Conservation (phyloP, 345 rosid genomes). For the Carallia brachiata region DNA sequence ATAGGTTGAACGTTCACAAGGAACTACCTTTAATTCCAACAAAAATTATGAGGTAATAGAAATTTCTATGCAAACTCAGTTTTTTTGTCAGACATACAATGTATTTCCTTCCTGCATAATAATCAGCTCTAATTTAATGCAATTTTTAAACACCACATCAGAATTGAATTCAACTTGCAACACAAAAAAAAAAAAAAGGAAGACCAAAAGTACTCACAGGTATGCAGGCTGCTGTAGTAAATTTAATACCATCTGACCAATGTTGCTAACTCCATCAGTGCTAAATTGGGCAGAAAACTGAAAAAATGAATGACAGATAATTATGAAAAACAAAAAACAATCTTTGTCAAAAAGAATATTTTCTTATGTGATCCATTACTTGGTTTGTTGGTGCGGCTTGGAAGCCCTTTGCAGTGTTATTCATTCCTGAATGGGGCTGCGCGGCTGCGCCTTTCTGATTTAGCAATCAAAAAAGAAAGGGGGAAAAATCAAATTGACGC, state of each 20-base stretch:
- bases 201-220: slow-evolving; percentile 51
- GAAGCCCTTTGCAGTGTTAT: slow-evolving; percentile 43
- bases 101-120: too few species aligned
- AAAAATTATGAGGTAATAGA: too few species aligned
- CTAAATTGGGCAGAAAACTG: slow-evolving; percentile 46
- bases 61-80: too few species aligned
- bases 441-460: slow-evolving; percentile 36
- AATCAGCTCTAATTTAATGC: too few species aligned
- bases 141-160: too few species aligned
- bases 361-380: slow-evolving; percentile 31
- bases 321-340: slow-evolving; percentile 3
- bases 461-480: not conserved
- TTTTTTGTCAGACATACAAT: too few species aligned
- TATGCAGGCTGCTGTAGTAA: slow-evolving; percentile 56
- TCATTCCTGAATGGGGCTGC: slow-evolving; percentile 52
- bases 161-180: not conserved
- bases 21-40: too few species aligned
- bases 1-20: too few species aligned
- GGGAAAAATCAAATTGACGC: not conserved
- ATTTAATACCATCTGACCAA: slow-evolving; percentile 46
- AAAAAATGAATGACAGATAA: slow-evolving; percentile 7
- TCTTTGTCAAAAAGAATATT: not conserved
- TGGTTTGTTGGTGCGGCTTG: slow-evolving; percentile 53
- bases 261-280: slow-evolving; percentile 37
- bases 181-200: not conserved